Conservation (phyloP, 2,329 filamentous ascomycete genomes). For the Colletotrichum trifolii region DNA sequence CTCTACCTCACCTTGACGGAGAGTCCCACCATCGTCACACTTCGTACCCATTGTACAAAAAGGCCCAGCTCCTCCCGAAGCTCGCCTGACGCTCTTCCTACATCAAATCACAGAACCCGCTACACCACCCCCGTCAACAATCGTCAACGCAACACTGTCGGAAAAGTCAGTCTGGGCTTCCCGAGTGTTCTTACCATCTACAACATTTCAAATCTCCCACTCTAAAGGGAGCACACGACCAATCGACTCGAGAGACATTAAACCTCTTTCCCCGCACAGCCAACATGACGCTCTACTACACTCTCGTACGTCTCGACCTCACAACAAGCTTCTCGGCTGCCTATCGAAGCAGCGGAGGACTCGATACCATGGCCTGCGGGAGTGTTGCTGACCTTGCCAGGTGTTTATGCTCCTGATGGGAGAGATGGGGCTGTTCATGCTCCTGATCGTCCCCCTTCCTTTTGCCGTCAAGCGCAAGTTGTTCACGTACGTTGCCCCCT, state of each 20-base stretch:
- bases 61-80: constrained; percentile 33
- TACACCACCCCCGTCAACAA: constrained; percentile 2
- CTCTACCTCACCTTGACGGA: constrained; percentile 1
- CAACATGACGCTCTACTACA: constrained; percentile 70
- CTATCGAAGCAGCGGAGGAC: constrained; percentile 14
- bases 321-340: background rate
- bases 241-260: background rate
- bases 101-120: constrained; percentile 26
- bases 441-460: constrained; percentile 86
- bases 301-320: constrained; percentile 53
- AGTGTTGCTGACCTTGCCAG: constrained; percentile 54
- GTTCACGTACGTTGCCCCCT: constrained; percentile 69
- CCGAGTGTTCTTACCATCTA: constrained; percentile 20
- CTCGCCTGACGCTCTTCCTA: constrained; percentile 1
- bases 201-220: background rate
- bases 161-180: constrained; percentile 36
- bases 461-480: constrained; percentile 87
- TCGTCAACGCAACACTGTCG: constrained; percentile 14
- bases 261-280: constrained; percentile 31
- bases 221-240: constrained; percentile 26
- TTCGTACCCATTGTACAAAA: constrained; percentile 34
- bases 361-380: background rate
- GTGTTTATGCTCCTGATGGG: constrained; percentile 85
- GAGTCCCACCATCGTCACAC: constrained; percentile 36
- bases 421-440: constrained; percentile 85